Conservation (phyloP, 2,329 filamentous ascomycete genomes). For the Ustilaginoidea virens region DNA sequence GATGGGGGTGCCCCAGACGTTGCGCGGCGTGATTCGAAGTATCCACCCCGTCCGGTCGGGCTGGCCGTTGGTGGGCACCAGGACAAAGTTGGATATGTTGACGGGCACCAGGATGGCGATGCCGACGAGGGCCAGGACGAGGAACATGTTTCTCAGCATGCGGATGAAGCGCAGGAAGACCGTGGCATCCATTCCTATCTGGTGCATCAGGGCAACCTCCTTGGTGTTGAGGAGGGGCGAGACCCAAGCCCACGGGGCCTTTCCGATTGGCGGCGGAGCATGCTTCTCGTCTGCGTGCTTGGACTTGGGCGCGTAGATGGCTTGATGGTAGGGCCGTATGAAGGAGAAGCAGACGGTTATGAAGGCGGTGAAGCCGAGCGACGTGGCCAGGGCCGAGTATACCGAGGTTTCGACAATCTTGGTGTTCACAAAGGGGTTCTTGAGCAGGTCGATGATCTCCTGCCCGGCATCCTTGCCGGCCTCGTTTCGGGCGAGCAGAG, state of each 20-base stretch:
- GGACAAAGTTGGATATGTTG: slow-evolving; percentile 39
- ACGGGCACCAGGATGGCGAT: slow-evolving; percentile 68
- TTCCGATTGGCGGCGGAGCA: slow-evolving; percentile 72
- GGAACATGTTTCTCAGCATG: slow-evolving; percentile 89
- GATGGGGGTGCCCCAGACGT: slow-evolving; percentile 33
- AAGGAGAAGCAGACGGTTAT: slow-evolving; percentile 76
- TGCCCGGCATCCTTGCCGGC: slow-evolving; percentile 17
- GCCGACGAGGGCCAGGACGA: slow-evolving; percentile 55
- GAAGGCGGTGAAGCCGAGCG: slow-evolving; percentile 56
- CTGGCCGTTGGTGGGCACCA: slow-evolving; percentile 7
- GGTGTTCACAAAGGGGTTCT: slow-evolving; percentile 30
- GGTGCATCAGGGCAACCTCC: slow-evolving; percentile 63
- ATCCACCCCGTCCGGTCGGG: slow-evolving; percentile 27
- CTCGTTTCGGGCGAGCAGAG: slow-evolving; percentile 1
- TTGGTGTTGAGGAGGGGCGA: slow-evolving; percentile 60
- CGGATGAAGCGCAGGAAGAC: slow-evolving; percentile 76
- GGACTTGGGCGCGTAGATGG: slow-evolving; percentile 87
- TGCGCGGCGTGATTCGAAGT: slow-evolving; percentile 42
- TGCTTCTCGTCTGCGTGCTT: slow-evolving; percentile 88
- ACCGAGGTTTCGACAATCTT: slow-evolving; percentile 34
- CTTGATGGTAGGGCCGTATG: slow-evolving; percentile 76
- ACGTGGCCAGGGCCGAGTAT: slow-evolving; percentile 65
- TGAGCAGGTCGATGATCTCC: slow-evolving; percentile 31
- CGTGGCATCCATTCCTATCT: slow-evolving; percentile 79
- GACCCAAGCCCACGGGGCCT: slow-evolving; percentile 79